A percentile compares a stretch with the other conserved stretches of the same genome.
Evolutionary conservation across 139 green algal species (phyloP).

Genomic region (Ettlia oleoabundans): DNA sequence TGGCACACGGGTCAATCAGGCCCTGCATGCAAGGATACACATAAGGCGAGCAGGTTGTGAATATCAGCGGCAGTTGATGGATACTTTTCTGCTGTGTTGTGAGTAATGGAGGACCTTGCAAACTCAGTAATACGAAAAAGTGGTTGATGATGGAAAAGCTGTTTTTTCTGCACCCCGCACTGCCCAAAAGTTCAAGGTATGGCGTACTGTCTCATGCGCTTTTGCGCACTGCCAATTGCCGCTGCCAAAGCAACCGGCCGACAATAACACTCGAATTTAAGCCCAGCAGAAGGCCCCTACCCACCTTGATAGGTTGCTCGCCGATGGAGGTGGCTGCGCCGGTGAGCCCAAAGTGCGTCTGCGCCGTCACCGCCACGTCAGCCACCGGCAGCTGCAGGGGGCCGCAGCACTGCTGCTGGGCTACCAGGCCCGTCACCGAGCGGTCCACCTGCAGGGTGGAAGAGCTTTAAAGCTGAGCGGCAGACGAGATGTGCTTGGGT

Average conservation of each 20-base stretch:
- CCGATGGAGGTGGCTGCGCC: slow-evolving; percentile 94
- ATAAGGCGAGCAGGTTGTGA: background rate
- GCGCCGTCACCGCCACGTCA: slow-evolving; percentile 93
- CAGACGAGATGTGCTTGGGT: background rate
- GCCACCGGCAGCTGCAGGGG: slow-evolving; percentile 90
- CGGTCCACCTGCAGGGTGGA: slow-evolving; percentile 24
- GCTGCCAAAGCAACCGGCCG: no score
- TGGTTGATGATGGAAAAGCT: no score
- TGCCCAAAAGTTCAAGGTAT: no score
- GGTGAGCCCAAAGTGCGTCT: slow-evolving; percentile 75
- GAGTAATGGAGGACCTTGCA: no score
- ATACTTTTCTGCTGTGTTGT: no score
- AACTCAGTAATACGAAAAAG: no score
- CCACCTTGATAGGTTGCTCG: slow-evolving; percentile 65
- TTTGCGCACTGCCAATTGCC: no score
- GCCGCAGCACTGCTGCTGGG: slow-evolving; percentile 97
- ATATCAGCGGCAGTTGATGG: background rate
- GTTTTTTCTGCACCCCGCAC: no score
- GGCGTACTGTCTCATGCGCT: no score
- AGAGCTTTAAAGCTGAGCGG: background rate
- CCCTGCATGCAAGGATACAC: slow-evolving; percentile 76
- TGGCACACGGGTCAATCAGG: slow-evolving; percentile 89
- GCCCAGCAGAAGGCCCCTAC: no score
- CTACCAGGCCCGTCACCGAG: slow-evolving; percentile 82
- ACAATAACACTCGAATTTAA: no score